Conservation (phyloP, 129 eudicot species). For the Ambrosia artemisiifolia region DNA sequence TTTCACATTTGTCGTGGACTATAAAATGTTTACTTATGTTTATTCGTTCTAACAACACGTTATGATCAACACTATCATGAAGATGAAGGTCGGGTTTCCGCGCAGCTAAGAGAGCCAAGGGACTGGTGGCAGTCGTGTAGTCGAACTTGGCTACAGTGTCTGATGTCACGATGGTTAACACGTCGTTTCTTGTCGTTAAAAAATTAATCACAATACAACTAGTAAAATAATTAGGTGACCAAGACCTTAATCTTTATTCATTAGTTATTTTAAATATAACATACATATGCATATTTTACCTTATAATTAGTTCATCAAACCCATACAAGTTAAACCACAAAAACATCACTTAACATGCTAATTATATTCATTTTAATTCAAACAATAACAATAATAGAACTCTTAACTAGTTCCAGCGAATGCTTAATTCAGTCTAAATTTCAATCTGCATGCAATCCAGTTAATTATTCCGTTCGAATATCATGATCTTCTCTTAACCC, state of each 20-base stretch:
- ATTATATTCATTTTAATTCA: neutral
- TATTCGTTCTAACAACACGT: no score
- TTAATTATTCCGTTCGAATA: constrained; percentile 35
- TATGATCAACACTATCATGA: no score
- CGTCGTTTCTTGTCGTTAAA: no score
- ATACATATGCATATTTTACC: neutral
- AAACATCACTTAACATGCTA: neutral
- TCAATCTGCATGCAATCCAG: neutral
- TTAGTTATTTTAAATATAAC: neutral
- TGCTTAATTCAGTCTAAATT: neutral
- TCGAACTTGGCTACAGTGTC: no score
- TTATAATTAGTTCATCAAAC: neutral
- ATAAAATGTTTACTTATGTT: no score
- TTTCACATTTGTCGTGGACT: neutral
- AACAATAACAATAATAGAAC: neutral
- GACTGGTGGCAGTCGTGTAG: no score
- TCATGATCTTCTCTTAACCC: constrained; percentile 52
- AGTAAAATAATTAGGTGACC: neutral
- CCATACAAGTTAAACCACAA: neutral
- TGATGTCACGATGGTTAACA: no score
- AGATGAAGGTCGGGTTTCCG: no score
- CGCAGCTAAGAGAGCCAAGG: no score
- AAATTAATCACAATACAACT: no score
- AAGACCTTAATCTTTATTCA: neutral
- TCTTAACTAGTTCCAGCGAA: neutral